Conservation (phyloP, 2,329 filamentous ascomycete species). For the Capronia epimyces region DNA sequence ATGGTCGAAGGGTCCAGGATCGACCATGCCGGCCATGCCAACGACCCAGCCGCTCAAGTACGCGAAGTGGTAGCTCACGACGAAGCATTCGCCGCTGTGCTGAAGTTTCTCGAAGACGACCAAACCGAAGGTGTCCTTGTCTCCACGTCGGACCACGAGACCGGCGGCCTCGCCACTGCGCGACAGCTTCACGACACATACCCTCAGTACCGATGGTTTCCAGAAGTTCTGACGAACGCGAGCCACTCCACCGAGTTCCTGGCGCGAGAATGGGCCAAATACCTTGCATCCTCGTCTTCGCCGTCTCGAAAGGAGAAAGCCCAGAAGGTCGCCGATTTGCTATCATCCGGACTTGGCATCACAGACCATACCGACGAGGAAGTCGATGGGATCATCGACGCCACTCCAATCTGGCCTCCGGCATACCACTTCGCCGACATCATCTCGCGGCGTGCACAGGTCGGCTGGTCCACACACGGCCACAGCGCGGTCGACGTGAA, state of each 20-base stretch:
- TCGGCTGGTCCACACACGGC: slow-evolving; percentile 92
- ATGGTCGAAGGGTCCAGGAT: slow-evolving; percentile 98
- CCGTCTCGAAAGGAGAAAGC: slow-evolving; percentile 20
- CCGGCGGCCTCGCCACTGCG: slow-evolving; percentile 77
- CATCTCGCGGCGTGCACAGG: slow-evolving; percentile 79
- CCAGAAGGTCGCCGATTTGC: slow-evolving; percentile 45
- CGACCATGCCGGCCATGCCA: slow-evolving; percentile 85
- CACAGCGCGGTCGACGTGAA: slow-evolving; percentile 95
- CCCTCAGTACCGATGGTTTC: slow-evolving; percentile 73
- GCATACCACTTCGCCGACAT: slow-evolving; percentile 71
- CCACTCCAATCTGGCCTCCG: slow-evolving; percentile 50
- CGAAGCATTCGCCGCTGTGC: slow-evolving; percentile 70
- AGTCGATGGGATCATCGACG: slow-evolving; percentile 58
- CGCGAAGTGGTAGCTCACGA: slow-evolving; percentile 96
- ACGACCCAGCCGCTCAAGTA: slow-evolving; percentile 77
- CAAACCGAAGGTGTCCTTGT: slow-evolving; percentile 69
- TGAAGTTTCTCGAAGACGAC: slow-evolving; percentile 76
- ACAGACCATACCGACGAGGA: slow-evolving; percentile 66
- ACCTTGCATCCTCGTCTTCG: slow-evolving; percentile 45
- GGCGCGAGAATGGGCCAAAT: slow-evolving; percentile 54
- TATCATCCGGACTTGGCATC: slow-evolving; percentile 70
- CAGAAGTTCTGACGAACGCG: slow-evolving; percentile 71
- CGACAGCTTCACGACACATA: slow-evolving; percentile 62
- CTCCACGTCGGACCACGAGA: slow-evolving; percentile 92
- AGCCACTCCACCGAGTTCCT: slow-evolving; percentile 70